These are phyloP conservation scores for Salvia splendens DNA, from an alignment of 257 asterid genomes.

Conservation along the genomic window DNA sequence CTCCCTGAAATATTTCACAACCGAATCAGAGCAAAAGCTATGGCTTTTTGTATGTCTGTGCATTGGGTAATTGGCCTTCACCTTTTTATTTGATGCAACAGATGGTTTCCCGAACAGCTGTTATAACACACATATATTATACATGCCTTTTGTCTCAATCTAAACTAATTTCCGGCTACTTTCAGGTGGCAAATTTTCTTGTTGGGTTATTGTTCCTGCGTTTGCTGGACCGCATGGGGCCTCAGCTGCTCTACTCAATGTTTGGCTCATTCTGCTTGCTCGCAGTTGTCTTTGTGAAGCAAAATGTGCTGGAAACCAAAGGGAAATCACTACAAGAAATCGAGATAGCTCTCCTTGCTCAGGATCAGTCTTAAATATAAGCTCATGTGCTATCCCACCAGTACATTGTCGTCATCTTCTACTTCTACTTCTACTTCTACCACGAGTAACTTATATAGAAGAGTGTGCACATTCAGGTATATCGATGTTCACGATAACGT, in stretches of 20 bases:
- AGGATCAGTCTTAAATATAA: constrained; percentile 30
- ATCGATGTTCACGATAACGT: background rate
- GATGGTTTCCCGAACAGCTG: background rate
- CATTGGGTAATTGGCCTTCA: constrained; percentile 70
- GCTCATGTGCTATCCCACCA: background rate
- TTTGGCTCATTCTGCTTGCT: constrained; percentile 69
- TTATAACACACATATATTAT: background rate
- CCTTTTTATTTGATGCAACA: background rate
- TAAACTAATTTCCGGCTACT: constrained; percentile 2
- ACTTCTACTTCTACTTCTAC: too few species aligned
- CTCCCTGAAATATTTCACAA: constrained; percentile 79
- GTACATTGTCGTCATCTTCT: background rate
- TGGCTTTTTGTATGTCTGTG: constrained; percentile 92
- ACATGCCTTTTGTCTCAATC: background rate
- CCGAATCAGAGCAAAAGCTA: constrained; percentile 85
- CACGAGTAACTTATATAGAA: background rate
- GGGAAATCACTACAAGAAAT: constrained; percentile 94
- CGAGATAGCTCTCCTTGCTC: constrained; percentile 85
- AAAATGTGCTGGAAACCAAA: constrained; percentile 82
- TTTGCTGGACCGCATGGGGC: constrained; percentile 79
- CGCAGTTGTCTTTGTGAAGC: constrained; percentile 72
- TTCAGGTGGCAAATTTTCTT: constrained; percentile 71
- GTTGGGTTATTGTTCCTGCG: constrained; percentile 87
- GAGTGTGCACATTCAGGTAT: background rate
- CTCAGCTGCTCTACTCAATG: constrained; percentile 64